Conservation (phyloP, 345 rosid genomes). For the Eucalyptus paniculata region DNA sequence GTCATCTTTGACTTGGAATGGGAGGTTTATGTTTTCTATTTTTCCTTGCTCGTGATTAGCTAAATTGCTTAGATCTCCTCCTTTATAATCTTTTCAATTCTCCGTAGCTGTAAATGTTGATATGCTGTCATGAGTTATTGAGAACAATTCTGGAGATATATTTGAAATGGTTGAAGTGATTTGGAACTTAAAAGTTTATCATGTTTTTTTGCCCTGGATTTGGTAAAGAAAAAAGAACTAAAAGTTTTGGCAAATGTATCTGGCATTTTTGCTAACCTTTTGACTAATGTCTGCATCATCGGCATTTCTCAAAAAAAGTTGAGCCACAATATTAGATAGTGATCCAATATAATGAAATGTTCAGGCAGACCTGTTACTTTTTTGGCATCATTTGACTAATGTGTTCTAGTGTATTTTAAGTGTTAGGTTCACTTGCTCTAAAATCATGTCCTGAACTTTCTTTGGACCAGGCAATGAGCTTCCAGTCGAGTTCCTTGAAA, state of each 20-base stretch:
- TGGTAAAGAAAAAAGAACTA: background rate
- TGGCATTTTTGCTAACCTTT: background rate
- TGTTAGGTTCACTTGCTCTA: background rate
- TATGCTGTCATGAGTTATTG: background rate
- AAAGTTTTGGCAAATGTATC: background rate
- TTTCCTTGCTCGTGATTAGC: background rate
- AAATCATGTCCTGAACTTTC: slow-evolving; percentile 4
- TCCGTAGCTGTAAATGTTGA: background rate
- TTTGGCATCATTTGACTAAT: background rate
- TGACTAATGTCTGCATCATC: background rate
- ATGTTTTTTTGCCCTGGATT: background rate
- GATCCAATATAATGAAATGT: background rate
- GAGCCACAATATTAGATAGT: background rate
- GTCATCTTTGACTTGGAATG: background rate
- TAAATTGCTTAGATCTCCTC: background rate
- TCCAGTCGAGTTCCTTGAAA: slow-evolving; percentile 72
- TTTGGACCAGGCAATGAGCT: slow-evolving; percentile 76
- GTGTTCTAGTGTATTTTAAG: background rate
- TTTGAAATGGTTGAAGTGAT: background rate
- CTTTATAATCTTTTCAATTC: background rate
- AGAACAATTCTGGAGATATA: background rate
- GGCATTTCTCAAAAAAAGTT: background rate
- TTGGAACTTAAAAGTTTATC: background rate
- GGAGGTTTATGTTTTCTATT: background rate
- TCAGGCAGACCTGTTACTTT: background rate